These are phyloP conservation scores for Stygiomarasmius scandens DNA, from an alignment of 1,284 basidiomycete species.

Conservation along the genomic window DNA sequence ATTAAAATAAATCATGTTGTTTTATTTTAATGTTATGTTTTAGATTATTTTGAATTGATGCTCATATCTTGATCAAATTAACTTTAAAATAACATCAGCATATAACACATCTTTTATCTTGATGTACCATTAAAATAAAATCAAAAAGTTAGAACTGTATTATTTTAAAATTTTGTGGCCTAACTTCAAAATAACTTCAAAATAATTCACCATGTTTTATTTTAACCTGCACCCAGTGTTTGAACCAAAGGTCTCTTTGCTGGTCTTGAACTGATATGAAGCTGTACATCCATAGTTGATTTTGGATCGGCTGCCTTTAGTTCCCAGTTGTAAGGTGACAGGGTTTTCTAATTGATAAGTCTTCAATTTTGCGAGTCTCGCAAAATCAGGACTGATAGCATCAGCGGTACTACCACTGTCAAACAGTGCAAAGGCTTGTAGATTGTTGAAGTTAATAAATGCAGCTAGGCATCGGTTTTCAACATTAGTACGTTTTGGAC, in stretches of 20 bases:
- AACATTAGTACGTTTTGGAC: not conserved
- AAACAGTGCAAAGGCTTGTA: constrained; percentile 19
- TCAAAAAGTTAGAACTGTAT: too few species aligned
- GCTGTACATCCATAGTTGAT: constrained; percentile 22
- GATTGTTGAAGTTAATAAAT: constrained; percentile 15
- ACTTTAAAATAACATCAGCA: too few species aligned
- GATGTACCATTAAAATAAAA: too few species aligned
- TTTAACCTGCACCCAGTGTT: constrained; percentile 17
- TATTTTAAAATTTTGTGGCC: too few species aligned
- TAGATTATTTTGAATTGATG: too few species aligned
- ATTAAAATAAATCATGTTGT: too few species aligned
- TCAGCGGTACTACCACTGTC: constrained; percentile 24
- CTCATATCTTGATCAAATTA: too few species aligned
- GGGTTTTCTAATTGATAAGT: constrained; percentile 20
- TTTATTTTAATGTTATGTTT: too few species aligned
- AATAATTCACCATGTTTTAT: too few species aligned
- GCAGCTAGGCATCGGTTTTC: constrained; percentile 1
- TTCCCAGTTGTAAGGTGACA: constrained; percentile 23
- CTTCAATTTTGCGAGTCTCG: constrained; percentile 2
- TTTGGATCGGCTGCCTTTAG: constrained; percentile 20
- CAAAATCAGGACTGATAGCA: constrained; percentile 21
- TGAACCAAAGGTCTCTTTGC: not conserved
- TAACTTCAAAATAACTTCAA: too few species aligned
- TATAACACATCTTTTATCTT: too few species aligned
- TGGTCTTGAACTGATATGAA: not conserved